phyloP scores from a whole-genome alignment of 1,139 yeast species.

The Protomyces gravidus region DNA sequence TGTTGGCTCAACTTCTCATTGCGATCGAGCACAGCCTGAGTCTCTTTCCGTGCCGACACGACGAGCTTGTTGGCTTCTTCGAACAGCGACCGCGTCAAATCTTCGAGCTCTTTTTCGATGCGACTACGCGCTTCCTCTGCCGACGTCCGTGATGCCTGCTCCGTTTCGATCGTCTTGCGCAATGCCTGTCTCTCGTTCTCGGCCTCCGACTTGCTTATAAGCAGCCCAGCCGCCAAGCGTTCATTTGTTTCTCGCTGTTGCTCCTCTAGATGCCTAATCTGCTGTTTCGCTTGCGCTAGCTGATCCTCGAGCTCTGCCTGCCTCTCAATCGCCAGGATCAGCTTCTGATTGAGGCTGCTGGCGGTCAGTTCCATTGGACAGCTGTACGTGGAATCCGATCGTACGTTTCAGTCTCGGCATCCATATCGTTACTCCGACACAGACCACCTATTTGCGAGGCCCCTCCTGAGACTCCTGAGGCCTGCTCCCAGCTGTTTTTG shows the following conservation, averaged over 20 bases:
- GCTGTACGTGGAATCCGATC: too few relatives aligned
- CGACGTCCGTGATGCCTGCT: slow-evolving; percentile 35
- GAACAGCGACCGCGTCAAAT: slow-evolving; percentile 61
- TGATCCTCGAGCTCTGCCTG: slow-evolving; percentile 43
- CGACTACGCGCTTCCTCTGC: slow-evolving; percentile 53
- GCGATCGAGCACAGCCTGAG: slow-evolving; percentile 41
- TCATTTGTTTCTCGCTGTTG: slow-evolving; percentile 37
- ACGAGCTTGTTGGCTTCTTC: slow-evolving; percentile 72
- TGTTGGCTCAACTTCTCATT: slow-evolving; percentile 61
- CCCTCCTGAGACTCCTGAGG: too few relatives aligned
- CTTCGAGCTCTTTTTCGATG: slow-evolving; percentile 64
- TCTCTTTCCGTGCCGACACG: slow-evolving; percentile 53
- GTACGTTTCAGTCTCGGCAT: too few relatives aligned
- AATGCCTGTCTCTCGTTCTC: slow-evolving; percentile 34
- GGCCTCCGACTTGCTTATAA: slow-evolving; percentile 36
- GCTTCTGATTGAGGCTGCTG: slow-evolving; percentile 33
- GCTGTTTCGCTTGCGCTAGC: slow-evolving; percentile 36
- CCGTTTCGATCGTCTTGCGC: slow-evolving; percentile 31
- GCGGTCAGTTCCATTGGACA: slow-evolving; percentile 6
- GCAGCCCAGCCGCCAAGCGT: slow-evolving; percentile 35
- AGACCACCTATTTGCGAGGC: too few relatives aligned
- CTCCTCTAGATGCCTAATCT: slow-evolving; percentile 33
- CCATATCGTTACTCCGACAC: too few relatives aligned
- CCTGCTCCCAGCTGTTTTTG: too few relatives aligned
- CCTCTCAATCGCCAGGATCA: slow-evolving; percentile 41